Conservation (phyloP, 352 stramenopile genomes). For the Salisapilia sapeloensis region DNA sequence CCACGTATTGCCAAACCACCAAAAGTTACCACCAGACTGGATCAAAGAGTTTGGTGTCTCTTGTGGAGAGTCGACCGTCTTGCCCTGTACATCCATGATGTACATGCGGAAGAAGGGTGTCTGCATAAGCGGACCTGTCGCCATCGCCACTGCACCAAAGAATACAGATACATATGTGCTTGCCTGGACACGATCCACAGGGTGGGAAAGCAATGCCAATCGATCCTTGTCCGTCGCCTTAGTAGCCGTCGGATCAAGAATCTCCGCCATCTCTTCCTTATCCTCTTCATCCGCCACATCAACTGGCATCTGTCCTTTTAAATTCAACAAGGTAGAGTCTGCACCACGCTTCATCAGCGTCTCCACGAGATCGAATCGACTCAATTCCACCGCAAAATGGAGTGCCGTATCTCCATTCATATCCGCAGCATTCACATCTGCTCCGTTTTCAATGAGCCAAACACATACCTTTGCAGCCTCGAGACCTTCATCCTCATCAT, state of each 20-base stretch:
- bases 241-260: conserved; percentile 40
- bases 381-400: conserved; percentile 72
- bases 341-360: conserved; percentile 78
- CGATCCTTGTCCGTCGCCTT: conserved; percentile 12
- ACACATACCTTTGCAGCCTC: conserved; percentile 73
- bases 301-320: conserved; percentile 35
- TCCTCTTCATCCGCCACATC: conserved; percentile 68
- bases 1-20: conserved; percentile 83
- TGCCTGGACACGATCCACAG: conserved; percentile 34
- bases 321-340: conserved; percentile 55
- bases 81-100: conserved; percentile 57
- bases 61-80: conserved; percentile 51
- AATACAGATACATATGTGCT: conserved; percentile 82
- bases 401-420: conserved; percentile 72
- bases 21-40: conserved; percentile 72
- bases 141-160: conserved; percentile 58
- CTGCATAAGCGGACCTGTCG: conserved; percentile 72
- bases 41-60: conserved; percentile 76
- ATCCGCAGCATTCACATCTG: conserved; percentile 57
- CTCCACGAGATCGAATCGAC: conserved; percentile 66
- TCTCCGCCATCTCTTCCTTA: conserved; percentile 32
- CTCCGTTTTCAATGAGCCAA: conserved; percentile 79
- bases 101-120: conserved; percentile 80
- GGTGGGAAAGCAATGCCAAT: conserved; percentile 17
- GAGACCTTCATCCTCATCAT: conserved; percentile 81